These are phyloP conservation scores for Colletotrichum abscissum DNA, from an alignment of 2,329 filamentous ascomycete genomes.

Conservation along the genomic window DNA sequence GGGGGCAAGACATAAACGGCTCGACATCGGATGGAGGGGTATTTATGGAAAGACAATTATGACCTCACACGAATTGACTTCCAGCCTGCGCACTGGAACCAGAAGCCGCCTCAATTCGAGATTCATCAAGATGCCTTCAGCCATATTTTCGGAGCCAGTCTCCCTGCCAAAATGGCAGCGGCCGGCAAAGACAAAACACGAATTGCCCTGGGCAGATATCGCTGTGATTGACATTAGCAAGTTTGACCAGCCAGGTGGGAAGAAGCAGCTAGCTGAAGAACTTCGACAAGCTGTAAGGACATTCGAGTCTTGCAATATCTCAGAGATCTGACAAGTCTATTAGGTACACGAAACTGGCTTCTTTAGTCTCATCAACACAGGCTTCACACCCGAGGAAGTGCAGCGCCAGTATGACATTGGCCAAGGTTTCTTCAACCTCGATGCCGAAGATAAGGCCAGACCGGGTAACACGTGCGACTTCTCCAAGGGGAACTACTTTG, in stretches of 20 bases:
- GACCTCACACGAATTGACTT: not conserved
- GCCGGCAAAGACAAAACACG: constrained; percentile 41
- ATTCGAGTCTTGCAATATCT: not conserved
- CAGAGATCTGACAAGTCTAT: not conserved
- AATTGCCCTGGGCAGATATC: constrained; percentile 61
- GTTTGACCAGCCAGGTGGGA: constrained; percentile 61
- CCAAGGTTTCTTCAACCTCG: constrained; percentile 62
- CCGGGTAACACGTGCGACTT: constrained; percentile 58
- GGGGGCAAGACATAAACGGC: not conserved
- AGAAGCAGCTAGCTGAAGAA: constrained; percentile 61
- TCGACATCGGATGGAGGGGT: constrained; percentile 24
- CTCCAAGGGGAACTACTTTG: constrained; percentile 59
- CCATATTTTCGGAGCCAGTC: constrained; percentile 10
- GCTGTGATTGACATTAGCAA: constrained; percentile 62
- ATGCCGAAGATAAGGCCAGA: constrained; percentile 57
- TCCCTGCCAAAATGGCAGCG: constrained; percentile 41
- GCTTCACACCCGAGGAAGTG: constrained; percentile 61
- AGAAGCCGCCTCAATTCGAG: not conserved
- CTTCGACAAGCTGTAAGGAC: constrained; percentile 59
- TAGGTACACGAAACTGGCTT: constrained; percentile 53
- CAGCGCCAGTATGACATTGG: constrained; percentile 65
- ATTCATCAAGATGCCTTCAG: constrained; percentile 25
- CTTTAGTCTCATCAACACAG: constrained; percentile 67
- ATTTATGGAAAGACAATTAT: not conserved
- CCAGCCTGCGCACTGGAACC: not conserved